A percentile compares a stretch with the other conserved stretches of the same genome.
These are phyloP conservation scores for Blastomyces gilchristii DNA, from an alignment of 2,329 filamentous ascomycete species.

Conservation along the genomic window DNA sequence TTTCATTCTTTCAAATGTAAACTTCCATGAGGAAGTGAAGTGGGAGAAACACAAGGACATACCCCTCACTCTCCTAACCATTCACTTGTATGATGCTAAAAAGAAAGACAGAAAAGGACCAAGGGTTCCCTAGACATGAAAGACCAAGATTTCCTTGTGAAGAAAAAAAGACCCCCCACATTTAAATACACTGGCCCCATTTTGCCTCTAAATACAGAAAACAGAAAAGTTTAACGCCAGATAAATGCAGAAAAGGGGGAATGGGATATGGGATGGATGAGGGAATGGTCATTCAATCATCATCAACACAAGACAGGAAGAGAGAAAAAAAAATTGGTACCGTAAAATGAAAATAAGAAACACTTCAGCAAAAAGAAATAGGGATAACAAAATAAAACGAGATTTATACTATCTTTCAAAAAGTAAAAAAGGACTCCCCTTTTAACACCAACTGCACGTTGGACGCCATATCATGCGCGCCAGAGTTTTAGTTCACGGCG, in stretches of 20 bases:
- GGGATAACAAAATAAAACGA: background rate
- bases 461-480: background rate
- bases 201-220: constrained; percentile 1
- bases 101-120: background rate
- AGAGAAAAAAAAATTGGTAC: background rate
- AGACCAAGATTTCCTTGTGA: background rate
- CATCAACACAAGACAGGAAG: background rate
- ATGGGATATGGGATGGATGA: background rate
- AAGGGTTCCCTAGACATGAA: background rate
- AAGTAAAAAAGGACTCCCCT: background rate
- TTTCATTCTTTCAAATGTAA: background rate
- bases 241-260: constrained; percentile 3
- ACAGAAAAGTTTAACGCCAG: constrained; percentile 1
- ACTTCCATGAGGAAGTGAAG: background rate
- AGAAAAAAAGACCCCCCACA: background rate
- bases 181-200: background rate
- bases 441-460: background rate
- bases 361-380: background rate
- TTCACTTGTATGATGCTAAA: background rate
- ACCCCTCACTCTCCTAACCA: background rate
- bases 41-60: background rate
- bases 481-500: constrained; percentile 22
- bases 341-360: background rate
- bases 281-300: background rate
- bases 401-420: background rate